Conservation (phyloP, 2,329 filamentous ascomycete genomes). For the Neonectria magnoliae region DNA sequence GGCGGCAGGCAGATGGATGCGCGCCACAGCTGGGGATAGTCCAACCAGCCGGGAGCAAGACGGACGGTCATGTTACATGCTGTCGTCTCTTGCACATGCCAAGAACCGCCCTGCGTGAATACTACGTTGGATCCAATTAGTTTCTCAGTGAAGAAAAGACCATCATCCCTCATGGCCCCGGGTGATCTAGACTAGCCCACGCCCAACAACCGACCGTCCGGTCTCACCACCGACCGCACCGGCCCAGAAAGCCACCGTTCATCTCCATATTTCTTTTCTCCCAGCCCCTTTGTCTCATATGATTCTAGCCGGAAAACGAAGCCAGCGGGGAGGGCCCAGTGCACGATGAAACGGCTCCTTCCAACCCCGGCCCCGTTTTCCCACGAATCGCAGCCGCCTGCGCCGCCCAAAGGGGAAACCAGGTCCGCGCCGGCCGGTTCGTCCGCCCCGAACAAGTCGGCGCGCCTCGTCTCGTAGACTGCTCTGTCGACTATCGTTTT, state of each 20-base stretch:
- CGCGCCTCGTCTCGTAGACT: neutral
- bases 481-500: neutral
- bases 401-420: constrained; percentile 31
- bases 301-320: neutral
- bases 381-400: constrained; percentile 33
- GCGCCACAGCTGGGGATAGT: neutral
- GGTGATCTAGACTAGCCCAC: neutral
- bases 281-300: neutral
- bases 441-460: too few relatives aligned
- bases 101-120: too few relatives aligned
- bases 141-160: neutral
- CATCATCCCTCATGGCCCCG: neutral
- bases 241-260: neutral
- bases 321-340: neutral
- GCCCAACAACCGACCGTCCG: neutral
- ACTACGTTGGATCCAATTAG: neutral
- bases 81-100: too few relatives aligned
- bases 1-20: neutral
- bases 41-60: neutral
- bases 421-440: neutral
- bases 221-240: neutral
- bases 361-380: neutral
- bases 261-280: neutral
- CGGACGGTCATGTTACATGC: neutral
- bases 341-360: neutral